These are phyloP conservation scores for Colletotrichum theobromicola DNA, from an alignment of 2,329 filamentous ascomycete genomes.

Conservation along the genomic window DNA sequence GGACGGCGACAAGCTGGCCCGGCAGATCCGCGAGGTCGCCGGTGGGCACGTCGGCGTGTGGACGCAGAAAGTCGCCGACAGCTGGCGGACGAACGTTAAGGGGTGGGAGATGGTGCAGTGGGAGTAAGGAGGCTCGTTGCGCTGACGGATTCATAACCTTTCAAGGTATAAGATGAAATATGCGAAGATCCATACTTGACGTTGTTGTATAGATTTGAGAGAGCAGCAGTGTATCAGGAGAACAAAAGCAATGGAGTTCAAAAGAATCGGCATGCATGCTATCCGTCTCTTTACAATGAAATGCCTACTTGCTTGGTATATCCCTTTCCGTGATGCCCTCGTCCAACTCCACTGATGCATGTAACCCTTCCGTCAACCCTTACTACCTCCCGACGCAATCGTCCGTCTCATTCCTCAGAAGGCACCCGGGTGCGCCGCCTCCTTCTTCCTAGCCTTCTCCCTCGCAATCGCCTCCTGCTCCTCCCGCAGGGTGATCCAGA, in stretches of 20 bases:
- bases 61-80: constrained; percentile 25
- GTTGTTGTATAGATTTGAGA: neutral
- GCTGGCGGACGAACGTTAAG: constrained; percentile 27
- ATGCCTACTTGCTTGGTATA: neutral
- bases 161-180: neutral
- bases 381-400: neutral
- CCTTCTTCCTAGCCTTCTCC: constrained; percentile 40
- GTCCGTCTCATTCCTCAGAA: neutral
- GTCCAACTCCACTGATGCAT: neutral
- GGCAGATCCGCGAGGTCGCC: constrained; percentile 8
- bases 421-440: neutral
- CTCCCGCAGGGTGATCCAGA: constrained; percentile 72
- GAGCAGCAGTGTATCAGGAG: neutral
- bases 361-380: neutral
- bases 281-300: neutral
- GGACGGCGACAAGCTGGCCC: constrained; percentile 2
- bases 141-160: neutral
- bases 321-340: neutral
- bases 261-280: neutral
- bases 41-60: constrained; percentile 12
- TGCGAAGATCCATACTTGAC: neutral
- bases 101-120: constrained; percentile 29
- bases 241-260: neutral
- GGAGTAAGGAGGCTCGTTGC: constrained; percentile 19
- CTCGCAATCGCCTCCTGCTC: constrained; percentile 54